These are phyloP conservation scores for Rhamnella rubrinervis DNA, from an alignment of 331 rosid species.

Conservation along the genomic window DNA sequence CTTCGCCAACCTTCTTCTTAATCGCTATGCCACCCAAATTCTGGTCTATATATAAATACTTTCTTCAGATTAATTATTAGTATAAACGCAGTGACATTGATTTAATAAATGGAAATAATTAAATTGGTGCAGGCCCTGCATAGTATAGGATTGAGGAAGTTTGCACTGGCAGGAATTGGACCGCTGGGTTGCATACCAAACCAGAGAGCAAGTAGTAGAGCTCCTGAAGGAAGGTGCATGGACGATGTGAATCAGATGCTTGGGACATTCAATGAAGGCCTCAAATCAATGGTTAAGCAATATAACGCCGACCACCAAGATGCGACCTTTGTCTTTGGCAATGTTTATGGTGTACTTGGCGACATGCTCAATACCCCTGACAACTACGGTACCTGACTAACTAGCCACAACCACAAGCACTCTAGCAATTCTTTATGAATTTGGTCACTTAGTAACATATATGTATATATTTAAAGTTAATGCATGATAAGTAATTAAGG, in stretches of 20 bases:
- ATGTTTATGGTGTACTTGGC: constrained; percentile 52
- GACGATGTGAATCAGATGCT: constrained; percentile 64
- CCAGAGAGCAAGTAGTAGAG: constrained; percentile 42
- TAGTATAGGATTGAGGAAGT: constrained; percentile 58
- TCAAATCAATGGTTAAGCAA: constrained; percentile 51
- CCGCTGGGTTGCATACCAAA: constrained; percentile 89
- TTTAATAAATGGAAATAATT: neutral
- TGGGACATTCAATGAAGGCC: constrained; percentile 57
- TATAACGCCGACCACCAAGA: constrained; percentile 43
- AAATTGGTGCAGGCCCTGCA: constrained; percentile 39
- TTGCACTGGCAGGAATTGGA: constrained; percentile 60
- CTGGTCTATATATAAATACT: constrained; percentile 21
- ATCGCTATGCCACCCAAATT: constrained; percentile 44
- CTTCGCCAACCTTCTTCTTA: constrained; percentile 63
- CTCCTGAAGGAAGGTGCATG: constrained; percentile 60
- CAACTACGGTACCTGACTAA: constrained; percentile 35
- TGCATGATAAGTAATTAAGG: no score
- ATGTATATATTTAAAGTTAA: no score
- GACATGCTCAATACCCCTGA: constrained; percentile 75
- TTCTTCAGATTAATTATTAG: neutral
- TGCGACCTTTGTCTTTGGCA: constrained; percentile 55
- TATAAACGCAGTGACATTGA: neutral
- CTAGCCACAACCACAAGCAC: no score
- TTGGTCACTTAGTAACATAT: no score
- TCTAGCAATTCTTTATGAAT: no score